A percentile compares a stretch with the other conserved stretches of the same genome.
Evolutionary conservation across 345 rosid species (phyloP).

Genomic region (Salix suchowensis): DNA sequence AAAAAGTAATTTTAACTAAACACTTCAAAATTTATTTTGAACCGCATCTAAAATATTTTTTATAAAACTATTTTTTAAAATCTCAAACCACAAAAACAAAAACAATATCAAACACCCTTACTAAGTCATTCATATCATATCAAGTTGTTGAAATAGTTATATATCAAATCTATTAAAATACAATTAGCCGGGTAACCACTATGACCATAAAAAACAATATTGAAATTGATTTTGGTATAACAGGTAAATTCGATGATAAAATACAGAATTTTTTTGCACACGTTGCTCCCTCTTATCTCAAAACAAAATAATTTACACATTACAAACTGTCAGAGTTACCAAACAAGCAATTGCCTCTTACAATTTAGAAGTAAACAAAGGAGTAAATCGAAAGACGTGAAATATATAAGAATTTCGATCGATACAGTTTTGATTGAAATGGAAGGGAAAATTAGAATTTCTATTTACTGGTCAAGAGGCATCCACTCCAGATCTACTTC

Average conservation of each 20-base stretch:
- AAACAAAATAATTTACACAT: background rate
- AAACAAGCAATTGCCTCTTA: background rate
- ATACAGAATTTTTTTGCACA: background rate
- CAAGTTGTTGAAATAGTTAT: too few species aligned
- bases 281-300: background rate
- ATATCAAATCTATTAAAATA: too few species aligned
- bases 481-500: slow-evolving; percentile 78
- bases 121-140: too few species aligned
- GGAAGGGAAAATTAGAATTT: background rate
- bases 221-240: too few species aligned
- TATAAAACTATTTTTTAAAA: too few species aligned
- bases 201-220: too few species aligned
- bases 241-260: background rate
- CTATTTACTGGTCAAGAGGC: slow-evolving; percentile 60
- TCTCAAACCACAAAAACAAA: too few species aligned
- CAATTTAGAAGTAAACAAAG: background rate
- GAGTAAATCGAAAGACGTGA: background rate
- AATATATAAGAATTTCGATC: background rate
- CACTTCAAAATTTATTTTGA: too few species aligned
- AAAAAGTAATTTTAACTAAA: too few species aligned
- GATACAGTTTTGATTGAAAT: slow-evolving; percentile 5
- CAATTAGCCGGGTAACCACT: too few species aligned
- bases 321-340: background rate
- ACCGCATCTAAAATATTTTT: too few species aligned
- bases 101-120: too few species aligned